Conservation (phyloP, 2,329 filamentous ascomycete genomes). For the Hypomyces perniciosus region DNA sequence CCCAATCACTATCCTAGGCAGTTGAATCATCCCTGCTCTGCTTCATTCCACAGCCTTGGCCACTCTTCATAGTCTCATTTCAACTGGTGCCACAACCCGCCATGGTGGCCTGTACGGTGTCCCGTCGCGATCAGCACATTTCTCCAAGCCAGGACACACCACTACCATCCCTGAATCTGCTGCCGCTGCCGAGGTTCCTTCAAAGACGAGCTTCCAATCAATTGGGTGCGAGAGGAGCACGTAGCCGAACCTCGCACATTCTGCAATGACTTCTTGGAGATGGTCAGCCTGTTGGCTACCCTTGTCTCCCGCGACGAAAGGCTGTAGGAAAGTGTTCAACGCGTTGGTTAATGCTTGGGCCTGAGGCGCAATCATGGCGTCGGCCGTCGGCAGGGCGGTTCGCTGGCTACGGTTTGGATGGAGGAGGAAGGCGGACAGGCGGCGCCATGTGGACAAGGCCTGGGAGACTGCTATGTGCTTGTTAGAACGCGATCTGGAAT, state of each 20-base stretch:
- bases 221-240: slow-evolving; percentile 37
- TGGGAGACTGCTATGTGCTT: slow-evolving; percentile 15
- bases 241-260: slow-evolving; percentile 37
- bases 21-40: too few species aligned
- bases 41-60: too few species aligned
- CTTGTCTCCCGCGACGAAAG: background rate
- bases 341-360: slow-evolving; percentile 22
- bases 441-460: slow-evolving; percentile 37
- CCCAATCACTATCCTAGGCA: too few species aligned
- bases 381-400: slow-evolving; percentile 26
- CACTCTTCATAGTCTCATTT: background rate
- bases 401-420: slow-evolving; percentile 32
- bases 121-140: slow-evolving; percentile 22
- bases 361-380: slow-evolving; percentile 24
- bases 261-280: slow-evolving; percentile 33
- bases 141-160: slow-evolving; percentile 25
- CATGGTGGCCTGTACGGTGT: slow-evolving; percentile 17
- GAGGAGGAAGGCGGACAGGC: slow-evolving; percentile 37
- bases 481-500: slow-evolving; percentile 11
- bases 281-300: slow-evolving; percentile 19
- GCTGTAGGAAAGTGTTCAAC: background rate
- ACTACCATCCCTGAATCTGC: slow-evolving; percentile 17
- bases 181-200: background rate
- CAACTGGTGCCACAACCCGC: slow-evolving; percentile 18
- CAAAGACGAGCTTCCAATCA: slow-evolving; percentile 31